Evolutionary conservation across 2,329 filamentous ascomycete genomes (phyloP), one percentile per base, ranked within the genome.

Genomic region (Aspergillus niger): DNA sequence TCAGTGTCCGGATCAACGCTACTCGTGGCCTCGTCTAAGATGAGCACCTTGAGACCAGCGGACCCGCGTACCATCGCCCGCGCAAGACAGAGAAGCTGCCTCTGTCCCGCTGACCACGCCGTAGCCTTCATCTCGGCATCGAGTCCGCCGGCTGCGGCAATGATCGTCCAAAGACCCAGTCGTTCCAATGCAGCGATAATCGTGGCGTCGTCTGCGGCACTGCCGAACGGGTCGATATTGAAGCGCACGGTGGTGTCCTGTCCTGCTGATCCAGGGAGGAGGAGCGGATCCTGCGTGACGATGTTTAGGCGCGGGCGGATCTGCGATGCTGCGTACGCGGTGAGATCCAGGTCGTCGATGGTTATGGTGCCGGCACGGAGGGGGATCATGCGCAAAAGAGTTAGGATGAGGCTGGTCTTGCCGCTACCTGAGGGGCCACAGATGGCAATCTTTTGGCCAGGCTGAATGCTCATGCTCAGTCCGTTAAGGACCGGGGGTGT

Each of bases 61-160:
- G 22, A 60, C 38, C 15, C 38, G 50, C 3, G 5, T 3, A 65
- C 65, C 66, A 91, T 89, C 51, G 89, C 88, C 20, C 89, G 85
- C 0, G 89, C 89, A 3, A 91, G 83, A 66, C 87, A 90, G 26
- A 91, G 82, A 0, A 91, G 85, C 74, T 91, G 89, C 4, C 88
- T 83, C 73, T 91, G 88, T 17, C 89, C 89, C 71, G 90, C 87
- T 0, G 88, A 90, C 39, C 91, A 81, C n/a, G 75, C 72, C 2
- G 80, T 77, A 0, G 76, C 67, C 4, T 72, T 71, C 63, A 86
- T 13, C 3, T 47, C 38, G 47, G 53, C 56, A 50, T 71, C 67
- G 11, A 76, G 60, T 1, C 65, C 67, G 47, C 65, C 56, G 8
- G 60, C 55, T 10, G 74, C 60, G 1, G 68, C 66, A 3, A 51